Evolutionary conservation across 371 early-diverging fungal genomes (phyloP).

Genomic region (Saksenaea vasiformis): DNA sequence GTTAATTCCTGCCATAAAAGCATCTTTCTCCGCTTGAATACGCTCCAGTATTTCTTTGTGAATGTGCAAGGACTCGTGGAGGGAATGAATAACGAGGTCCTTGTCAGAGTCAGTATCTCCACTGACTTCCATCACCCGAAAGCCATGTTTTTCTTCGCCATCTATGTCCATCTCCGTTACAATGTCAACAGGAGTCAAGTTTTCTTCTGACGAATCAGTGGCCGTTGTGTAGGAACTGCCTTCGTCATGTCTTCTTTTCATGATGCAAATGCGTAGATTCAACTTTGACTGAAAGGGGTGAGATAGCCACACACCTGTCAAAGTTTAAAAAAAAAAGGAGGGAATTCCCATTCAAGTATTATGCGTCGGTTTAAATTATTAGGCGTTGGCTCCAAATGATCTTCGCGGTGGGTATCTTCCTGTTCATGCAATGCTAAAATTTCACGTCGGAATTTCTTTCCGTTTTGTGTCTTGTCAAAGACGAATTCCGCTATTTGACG

Average conservation of each 20-base stretch:
- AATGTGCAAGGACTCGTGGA: slow-evolving; percentile 42
- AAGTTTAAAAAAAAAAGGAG: neutral
- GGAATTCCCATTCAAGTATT: neutral
- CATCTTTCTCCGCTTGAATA: slow-evolving; percentile 36
- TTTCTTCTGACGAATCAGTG: neutral
- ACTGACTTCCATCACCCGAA: neutral
- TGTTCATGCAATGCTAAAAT: no score
- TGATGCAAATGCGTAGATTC: neutral
- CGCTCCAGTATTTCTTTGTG: slow-evolving; percentile 46
- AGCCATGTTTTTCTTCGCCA: neutral
- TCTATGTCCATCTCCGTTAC: neutral
- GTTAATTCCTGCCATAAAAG: slow-evolving; percentile 19
- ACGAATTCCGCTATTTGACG: no score
- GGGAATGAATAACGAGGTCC: slow-evolving; percentile 39
- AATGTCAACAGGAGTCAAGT: neutral
- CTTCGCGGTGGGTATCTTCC: no score
- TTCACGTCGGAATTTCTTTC: no score
- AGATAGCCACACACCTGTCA: neutral
- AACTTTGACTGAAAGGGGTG: neutral
- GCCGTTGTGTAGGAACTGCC: neutral
- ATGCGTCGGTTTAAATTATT: no score
- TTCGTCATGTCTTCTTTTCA: neutral
- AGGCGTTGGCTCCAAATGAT: no score
- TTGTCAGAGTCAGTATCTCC: slow-evolving; percentile 41
- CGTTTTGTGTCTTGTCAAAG: no score